These are phyloP conservation scores for Backusella tuberculispora DNA, from an alignment of 192 early-diverging fungal genomes.

Conservation along the genomic window DNA sequence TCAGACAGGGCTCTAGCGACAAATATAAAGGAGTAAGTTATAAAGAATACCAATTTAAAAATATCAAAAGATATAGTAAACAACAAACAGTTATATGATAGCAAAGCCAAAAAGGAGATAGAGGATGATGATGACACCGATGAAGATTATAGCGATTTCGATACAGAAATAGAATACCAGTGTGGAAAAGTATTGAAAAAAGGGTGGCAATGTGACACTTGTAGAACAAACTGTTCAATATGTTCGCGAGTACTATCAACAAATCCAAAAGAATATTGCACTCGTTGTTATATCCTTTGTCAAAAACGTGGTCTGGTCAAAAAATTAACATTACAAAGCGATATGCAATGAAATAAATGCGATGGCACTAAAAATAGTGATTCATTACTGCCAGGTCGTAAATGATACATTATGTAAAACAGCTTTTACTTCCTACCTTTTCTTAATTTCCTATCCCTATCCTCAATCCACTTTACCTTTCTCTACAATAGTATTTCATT, in stretches of 20 bases:
- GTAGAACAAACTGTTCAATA: neutral
- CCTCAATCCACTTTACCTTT: neutral
- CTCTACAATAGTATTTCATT: neutral
- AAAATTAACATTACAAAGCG: neutral
- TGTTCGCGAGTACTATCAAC: neutral
- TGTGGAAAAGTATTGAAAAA: neutral
- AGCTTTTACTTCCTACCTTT: neutral
- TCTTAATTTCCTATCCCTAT: neutral
- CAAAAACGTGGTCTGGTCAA: neutral
- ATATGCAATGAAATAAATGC: neutral
- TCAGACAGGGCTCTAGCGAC: neutral
- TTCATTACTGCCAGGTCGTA: neutral
- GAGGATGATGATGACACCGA: neutral
- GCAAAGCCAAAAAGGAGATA: neutral
- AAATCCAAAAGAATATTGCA: neutral
- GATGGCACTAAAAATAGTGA: neutral
- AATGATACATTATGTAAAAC: neutral
- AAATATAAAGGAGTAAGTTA: neutral
- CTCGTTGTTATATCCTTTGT: neutral
- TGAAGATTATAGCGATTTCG: neutral
- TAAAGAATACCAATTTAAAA: neutral
- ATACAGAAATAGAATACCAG: neutral
- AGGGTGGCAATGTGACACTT: neutral
- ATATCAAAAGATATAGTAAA: too few species aligned
- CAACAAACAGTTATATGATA: too few species aligned